Conservation (phyloP, 345 rosid species). For the Eucalyptus cloeziana region DNA sequence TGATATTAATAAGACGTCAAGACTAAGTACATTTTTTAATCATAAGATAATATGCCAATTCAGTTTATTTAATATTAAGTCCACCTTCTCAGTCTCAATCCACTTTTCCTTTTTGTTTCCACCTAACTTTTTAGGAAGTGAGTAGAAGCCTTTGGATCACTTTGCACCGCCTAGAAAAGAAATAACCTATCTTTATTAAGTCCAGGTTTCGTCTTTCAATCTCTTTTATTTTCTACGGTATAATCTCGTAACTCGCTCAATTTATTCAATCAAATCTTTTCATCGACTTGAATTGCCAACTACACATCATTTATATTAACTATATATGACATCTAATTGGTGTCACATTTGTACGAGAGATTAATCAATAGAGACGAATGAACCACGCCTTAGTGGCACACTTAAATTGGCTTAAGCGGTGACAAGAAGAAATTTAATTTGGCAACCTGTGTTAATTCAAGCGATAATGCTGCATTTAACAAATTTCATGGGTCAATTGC, state of each 20-base stretch:
- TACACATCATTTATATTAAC: neutral
- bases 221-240: neutral
- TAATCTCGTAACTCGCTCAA: neutral
- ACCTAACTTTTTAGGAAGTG: neutral
- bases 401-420: neutral
- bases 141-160: neutral
- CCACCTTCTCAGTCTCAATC: neutral
- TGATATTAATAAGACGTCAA: neutral
- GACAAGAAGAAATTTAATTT: neutral
- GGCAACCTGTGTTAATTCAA: neutral
- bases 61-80: neutral
- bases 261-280: neutral
- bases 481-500: neutral
- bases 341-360: neutral
- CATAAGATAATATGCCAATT: neutral
- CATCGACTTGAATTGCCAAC: neutral
- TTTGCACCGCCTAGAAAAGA: neutral
- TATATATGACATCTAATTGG: neutral
- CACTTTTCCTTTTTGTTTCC: neutral
- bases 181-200: neutral
- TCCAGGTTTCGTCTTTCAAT: neutral
- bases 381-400: neutral
- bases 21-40: neutral
- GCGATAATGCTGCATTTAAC: neutral
- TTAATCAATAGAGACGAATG: neutral